Evolutionary conservation across 2,329 filamentous ascomycete genomes (phyloP).

Genomic region (Hirsutella rhossiliensis): DNA sequence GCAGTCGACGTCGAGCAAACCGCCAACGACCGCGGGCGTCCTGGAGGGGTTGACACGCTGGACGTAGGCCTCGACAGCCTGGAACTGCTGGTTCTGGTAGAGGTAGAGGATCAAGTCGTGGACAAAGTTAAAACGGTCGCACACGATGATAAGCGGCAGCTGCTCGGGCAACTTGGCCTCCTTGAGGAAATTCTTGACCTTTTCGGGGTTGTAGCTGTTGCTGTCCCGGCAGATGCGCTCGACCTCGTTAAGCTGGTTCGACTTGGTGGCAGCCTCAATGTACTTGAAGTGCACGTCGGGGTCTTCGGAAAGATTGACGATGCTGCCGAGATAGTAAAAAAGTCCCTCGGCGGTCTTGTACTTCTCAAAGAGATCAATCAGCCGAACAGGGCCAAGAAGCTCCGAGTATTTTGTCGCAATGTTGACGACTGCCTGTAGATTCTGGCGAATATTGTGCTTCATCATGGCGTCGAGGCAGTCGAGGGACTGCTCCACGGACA

Average conservation of each 20-base stretch:
- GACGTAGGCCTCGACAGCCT: conserved; percentile 96
- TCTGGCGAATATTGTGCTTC: conserved; percentile 91
- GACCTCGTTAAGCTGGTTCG: conserved; percentile 89
- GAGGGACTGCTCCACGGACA: conserved; percentile 89
- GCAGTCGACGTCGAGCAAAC: conserved; percentile 90
- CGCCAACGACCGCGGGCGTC: conserved; percentile 86
- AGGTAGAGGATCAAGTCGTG: conserved; percentile 93
- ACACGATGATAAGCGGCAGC: conserved; percentile 93
- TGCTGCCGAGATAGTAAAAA: conserved; percentile 96
- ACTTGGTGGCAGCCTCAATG: conserved; percentile 89
- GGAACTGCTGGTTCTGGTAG: conserved; percentile 98
- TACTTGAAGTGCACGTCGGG: conserved; percentile 98
- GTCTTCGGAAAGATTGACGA: conserved; percentile 94
- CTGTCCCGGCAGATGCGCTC: conserved; percentile 95
- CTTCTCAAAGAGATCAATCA: conserved; percentile 94
- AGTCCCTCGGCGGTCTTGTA: conserved; percentile 95
- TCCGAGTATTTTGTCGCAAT: conserved; percentile 98
- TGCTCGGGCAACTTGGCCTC: conserved; percentile 88
- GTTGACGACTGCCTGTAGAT: conserved; percentile 86
- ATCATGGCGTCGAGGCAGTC: conserved; percentile 96
- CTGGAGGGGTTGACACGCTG: conserved; percentile 89
- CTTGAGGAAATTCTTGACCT: conserved; percentile 99
- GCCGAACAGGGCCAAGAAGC: conserved; percentile 70
- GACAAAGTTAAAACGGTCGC: conserved; percentile 98
- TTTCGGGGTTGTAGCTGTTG: conserved; percentile 80